Percentiles rank a stretch among this genome's conserved stretches.
Conservation (phyloP, 352 stramenopile genomes). For the Phytophthora citrophthora region DNA sequence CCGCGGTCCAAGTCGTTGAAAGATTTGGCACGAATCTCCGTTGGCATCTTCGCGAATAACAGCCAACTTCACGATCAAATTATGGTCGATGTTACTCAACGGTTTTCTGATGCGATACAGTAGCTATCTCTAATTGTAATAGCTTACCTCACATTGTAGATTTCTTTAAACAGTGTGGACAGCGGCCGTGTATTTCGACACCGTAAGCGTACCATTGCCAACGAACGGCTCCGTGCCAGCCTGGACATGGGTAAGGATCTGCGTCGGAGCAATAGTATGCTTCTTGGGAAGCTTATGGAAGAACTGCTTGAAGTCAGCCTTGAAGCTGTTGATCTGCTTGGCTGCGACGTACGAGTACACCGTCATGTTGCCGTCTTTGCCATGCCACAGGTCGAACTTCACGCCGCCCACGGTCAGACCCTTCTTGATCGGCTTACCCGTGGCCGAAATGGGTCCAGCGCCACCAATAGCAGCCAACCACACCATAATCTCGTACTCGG, state of each 20-base stretch:
- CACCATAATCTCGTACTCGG: conserved; percentile 47
- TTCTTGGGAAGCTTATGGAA: conserved; percentile 19
- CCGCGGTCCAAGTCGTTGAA: no score
- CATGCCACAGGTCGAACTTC: conserved; percentile 28
- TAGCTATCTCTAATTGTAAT: no score
- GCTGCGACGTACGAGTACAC: conserved; percentile 39
- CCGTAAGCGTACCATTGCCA: conserved; percentile 25
- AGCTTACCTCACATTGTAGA: no score
- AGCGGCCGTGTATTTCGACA: conserved; percentile 27
- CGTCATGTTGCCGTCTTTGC: conserved; percentile 36
- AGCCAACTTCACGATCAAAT: background rate
- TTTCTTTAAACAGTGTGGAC: conserved; percentile 11
- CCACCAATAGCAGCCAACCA: conserved; percentile 37
- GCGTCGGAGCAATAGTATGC: conserved; percentile 9
- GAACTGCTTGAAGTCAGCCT: conserved; percentile 34
- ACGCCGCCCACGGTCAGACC: background rate
- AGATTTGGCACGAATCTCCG: no score
- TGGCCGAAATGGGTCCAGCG: conserved; percentile 32
- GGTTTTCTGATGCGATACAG: no score
- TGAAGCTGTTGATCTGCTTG: conserved; percentile 34
- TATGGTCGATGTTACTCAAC: background rate
- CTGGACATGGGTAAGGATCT: conserved; percentile 29
- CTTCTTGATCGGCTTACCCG: conserved; percentile 10
- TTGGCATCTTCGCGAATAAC: background rate
- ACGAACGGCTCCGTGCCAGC: conserved; percentile 31